Evolutionary conservation across 305 asterid species (phyloP), one percentile per base, ranked within the genome.

Genomic region (Lippia alba): DNA sequence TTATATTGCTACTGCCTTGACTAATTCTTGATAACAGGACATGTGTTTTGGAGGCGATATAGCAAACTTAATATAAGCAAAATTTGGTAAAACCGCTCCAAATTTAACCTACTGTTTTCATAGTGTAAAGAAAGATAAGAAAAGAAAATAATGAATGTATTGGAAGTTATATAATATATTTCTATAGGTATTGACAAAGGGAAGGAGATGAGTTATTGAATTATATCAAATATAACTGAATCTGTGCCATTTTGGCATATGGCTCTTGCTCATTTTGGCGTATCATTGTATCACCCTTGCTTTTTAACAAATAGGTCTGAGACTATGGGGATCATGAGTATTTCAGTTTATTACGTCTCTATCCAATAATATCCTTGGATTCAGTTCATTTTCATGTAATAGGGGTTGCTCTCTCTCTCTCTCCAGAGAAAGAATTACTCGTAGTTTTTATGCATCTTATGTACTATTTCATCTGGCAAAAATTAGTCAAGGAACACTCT

Each of bases 401-500:
- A 30, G 62, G 15, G 12, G 61, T 53, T 8, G 55, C 53, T 54
- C 61, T 24, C 20, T 16, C 32, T 6, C 53, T 12, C 41, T 33
- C 46, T 8, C 57, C 19, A 15, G 39, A 54, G 8, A 54, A 0
- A 12, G 7, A 32, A 20, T 7, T 4, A 72, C 40, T 56, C 12
- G 11, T 46, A 32, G 8, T 18, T 24, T 24, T 24, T 24, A 24
- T 24, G 30, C 30, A 24, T 24, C 30, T 74, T 44, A 60, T 51
- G 32, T 24, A 46, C 8, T 14, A 10, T 33, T 12, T 46, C 12
- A 14, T 51, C 12, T 72, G 19, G 19, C 0, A 11, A 10, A 63
- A 59, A 72, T 12, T 36, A 72, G 51, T 41, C 24, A 55, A 16
- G 20, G 56, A 69, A n/a, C 32, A 54, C 36, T 34, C 56, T 71